phyloP scores from a whole-genome alignment of 768 basidiomycete species.

The Rhodosporidiobolus sp. region DNA sequence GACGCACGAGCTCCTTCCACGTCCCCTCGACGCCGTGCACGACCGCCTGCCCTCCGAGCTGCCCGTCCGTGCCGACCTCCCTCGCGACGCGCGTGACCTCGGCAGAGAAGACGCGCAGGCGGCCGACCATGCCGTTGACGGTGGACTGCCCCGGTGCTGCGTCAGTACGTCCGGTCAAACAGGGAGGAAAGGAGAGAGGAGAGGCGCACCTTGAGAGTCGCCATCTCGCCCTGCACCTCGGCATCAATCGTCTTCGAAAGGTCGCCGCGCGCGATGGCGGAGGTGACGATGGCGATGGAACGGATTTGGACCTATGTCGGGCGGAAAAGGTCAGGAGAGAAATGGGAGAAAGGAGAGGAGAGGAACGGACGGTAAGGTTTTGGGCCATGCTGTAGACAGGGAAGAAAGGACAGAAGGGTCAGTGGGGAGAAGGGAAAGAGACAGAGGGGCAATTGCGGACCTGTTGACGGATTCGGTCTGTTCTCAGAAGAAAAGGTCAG shows the following conservation, averaged over 20 bases:
- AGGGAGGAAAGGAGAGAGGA: conserved; percentile 42
- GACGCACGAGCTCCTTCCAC: conserved; percentile 48
- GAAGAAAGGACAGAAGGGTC: too few relatives aligned
- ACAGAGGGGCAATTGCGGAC: too few relatives aligned
- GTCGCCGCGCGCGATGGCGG: conserved; percentile 41
- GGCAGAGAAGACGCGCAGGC: conserved; percentile 64
- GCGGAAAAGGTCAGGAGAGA: not conserved
- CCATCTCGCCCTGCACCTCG: conserved; percentile 55
- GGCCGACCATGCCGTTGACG: conserved; percentile 75
- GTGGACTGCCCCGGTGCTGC: conserved; percentile 47
- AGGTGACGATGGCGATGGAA: conserved; percentile 48
- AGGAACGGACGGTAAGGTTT: conserved; percentile 40
- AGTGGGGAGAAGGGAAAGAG: too few relatives aligned
- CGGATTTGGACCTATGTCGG: not conserved
- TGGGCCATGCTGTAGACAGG: conserved; percentile 25
- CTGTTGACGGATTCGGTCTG: conserved; percentile 44
- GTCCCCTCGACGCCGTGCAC: conserved; percentile 53
- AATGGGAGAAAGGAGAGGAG: not conserved
- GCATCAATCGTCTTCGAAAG: conserved; percentile 53
- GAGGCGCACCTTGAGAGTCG: conserved; percentile 49
- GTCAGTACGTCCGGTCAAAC: not conserved
- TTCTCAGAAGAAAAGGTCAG: too few relatives aligned
- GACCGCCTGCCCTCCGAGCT: conserved; percentile 49
- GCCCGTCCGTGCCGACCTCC: conserved; percentile 53
- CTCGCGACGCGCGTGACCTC: conserved; percentile 80